Base-by-base conservation (phyloP, 495 filamentous ascomycete genomes). In the Penicillium lividum region DNA sequence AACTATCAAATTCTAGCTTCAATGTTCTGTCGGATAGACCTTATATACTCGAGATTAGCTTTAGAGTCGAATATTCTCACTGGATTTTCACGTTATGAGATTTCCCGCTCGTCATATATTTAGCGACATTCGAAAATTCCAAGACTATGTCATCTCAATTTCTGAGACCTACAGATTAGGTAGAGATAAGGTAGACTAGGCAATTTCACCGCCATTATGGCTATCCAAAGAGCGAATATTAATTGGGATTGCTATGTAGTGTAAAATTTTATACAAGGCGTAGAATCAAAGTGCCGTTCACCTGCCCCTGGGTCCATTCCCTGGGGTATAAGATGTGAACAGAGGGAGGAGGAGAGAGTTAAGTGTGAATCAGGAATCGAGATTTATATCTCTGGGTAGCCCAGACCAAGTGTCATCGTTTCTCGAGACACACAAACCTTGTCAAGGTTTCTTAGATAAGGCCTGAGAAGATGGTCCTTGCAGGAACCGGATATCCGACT, bases 311-410 rank as follows among this genome's bases (percentile, higher is more conserved):
- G 56, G 62, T 60, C 58, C 62, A 56, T 62, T 57, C 56, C 58
- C 61, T 59, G 60, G 62, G 65, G 59, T 63, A 63, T 68, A 69
- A 58, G 44, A 47, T 63, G 60, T 56, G 67, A 64, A 59, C 46
- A 55, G 51, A 58, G 52, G 56, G 54, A 59, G 57, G 56, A 63
- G 53, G 58, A 58, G 55, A 57, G 61, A 63, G 58, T 54, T 27
- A 47, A 65, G 61, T 56, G 27, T 55, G 36, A 27, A 49, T 57
- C 61, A 45, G 54, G 36, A 30, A 49, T 48, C 22, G 40, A 44
- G 25, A 13, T 51, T 34, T 29, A 33, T 51, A 18, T 16, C 28
- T 31, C 22, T 15, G 27, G 27, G 9, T 49, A 49, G 8, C 11
- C 5, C 46, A 49, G 28, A 18, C 27, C 46, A 49, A 29, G 15